These are phyloP conservation scores for Ajuga chamaepitys DNA, from an alignment of 257 asterid species.

Conservation along the genomic window DNA sequence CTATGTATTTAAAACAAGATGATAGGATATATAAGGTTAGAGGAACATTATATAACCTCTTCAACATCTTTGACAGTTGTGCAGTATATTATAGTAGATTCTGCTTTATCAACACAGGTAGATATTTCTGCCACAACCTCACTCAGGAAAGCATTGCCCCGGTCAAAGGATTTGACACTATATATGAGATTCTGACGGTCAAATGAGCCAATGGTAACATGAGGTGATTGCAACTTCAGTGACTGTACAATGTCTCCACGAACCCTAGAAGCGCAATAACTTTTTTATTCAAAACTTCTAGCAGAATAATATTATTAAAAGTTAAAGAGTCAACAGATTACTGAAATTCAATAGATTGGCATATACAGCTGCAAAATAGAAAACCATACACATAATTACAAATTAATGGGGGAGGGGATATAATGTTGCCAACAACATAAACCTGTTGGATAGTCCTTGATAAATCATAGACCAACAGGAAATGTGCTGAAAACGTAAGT, in stretches of 20 bases:
- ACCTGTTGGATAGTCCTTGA: background rate
- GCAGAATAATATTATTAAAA: background rate
- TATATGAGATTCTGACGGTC: constrained; percentile 90
- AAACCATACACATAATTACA: background rate
- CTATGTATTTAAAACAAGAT: background rate
- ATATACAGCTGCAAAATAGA: constrained; percentile 3
- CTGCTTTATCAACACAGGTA: constrained; percentile 36
- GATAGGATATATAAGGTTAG: background rate
- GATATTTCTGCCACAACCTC: constrained; percentile 62
- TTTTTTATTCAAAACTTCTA: constrained; percentile 7
- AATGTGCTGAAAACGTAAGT: background rate
- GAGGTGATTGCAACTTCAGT: constrained; percentile 64
- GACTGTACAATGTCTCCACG: constrained; percentile 64
- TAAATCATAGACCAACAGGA: background rate
- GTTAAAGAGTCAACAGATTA: constrained; percentile 5
- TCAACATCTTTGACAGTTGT: constrained; percentile 85
- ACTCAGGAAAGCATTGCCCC: constrained; percentile 44
- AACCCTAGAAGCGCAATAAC: constrained; percentile 53
- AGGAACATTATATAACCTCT: constrained; percentile 40
- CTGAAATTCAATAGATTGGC: background rate
- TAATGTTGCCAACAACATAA: background rate
- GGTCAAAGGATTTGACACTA: constrained; percentile 58
- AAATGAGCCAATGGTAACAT: constrained; percentile 77
- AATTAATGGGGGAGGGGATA: background rate
- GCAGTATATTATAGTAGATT: constrained; percentile 77